Evolutionary conservation across 257 asterid species (phyloP).

Genomic region (Cordia subcordata): DNA sequence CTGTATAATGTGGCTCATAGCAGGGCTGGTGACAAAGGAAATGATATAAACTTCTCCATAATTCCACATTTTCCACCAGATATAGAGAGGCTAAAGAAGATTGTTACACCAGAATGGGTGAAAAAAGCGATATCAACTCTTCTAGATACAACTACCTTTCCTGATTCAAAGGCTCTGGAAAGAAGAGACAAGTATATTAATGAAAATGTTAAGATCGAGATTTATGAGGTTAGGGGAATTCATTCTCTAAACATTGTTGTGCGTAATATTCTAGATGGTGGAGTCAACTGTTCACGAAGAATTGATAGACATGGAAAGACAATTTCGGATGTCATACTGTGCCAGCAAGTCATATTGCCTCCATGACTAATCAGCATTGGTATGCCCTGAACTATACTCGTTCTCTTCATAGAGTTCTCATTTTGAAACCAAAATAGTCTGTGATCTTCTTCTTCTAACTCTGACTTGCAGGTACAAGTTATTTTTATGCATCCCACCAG

Average conservation of each 20-base stretch:
- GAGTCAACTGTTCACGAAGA: slow-evolving; percentile 92
- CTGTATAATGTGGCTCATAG: slow-evolving; percentile 74
- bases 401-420: not conserved
- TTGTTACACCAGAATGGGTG: slow-evolving; percentile 74
- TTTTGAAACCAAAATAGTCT: no score
- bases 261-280: slow-evolving; percentile 83
- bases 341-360: slow-evolving; percentile 67
- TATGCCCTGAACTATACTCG: not conserved
- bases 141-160: slow-evolving; percentile 51
- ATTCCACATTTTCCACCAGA: slow-evolving; percentile 85
- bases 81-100: slow-evolving; percentile 61
- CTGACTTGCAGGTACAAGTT: no score
- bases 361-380: slow-evolving; percentile 22
- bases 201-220: slow-evolving; percentile 66
- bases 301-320: slow-evolving; percentile 96
- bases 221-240: slow-evolving; percentile 79
- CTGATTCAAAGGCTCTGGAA: slow-evolving; percentile 29
- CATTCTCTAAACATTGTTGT: slow-evolving; percentile 72
- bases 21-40: slow-evolving; percentile 94
- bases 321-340: slow-evolving; percentile 65
- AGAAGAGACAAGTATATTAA: slow-evolving; percentile 45
- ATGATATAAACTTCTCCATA: slow-evolving; percentile 75
- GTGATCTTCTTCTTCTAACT: no score
- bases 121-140: slow-evolving; percentile 54
- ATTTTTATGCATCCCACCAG: no score